Evolutionary conservation across 2,329 filamentous ascomycete genomes (phyloP).

Genomic region (Paecilomyces sp.): DNA sequence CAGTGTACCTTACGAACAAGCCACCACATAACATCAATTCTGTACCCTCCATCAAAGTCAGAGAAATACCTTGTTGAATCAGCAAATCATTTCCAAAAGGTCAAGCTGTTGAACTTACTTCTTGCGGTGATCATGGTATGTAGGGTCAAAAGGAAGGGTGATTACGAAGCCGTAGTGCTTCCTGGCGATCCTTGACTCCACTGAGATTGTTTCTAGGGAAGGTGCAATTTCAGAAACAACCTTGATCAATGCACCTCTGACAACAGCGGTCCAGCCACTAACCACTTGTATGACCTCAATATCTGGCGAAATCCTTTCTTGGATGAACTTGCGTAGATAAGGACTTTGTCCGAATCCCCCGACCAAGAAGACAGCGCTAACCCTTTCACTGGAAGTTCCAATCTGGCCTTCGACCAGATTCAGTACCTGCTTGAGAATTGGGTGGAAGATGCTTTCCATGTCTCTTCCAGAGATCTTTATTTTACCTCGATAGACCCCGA

Average conservation of each 20-base stretch:
- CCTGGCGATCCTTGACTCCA: constrained; percentile 15
- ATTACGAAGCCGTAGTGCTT: constrained; percentile 14
- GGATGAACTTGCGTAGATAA: constrained; percentile 15
- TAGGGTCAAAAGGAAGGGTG: neutral
- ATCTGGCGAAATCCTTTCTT: constrained; percentile 2
- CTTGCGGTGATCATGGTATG: constrained; percentile 6
- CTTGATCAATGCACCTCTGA: constrained; percentile 13
- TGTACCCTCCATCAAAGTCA: constrained; percentile 4
- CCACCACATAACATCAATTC: constrained; percentile 12
- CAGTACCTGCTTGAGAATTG: constrained; percentile 12
- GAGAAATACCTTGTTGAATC: constrained; percentile 7
- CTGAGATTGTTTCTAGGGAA: neutral
- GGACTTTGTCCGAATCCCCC: constrained; percentile 22
- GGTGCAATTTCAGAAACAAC: constrained; percentile 7
- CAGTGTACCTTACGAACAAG: constrained; percentile 12
- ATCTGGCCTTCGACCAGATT: constrained; percentile 16
- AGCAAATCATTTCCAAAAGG: neutral
- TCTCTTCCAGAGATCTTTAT: constrained; percentile 11
- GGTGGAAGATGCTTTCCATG: constrained; percentile 14
- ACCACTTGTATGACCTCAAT: constrained; percentile 15
- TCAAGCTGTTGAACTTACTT: constrained; percentile 7
- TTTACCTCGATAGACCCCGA: constrained; percentile 13
- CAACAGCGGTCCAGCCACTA: constrained; percentile 21
- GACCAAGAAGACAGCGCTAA: constrained; percentile 35
- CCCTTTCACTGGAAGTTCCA: constrained; percentile 55